phyloP scores from a whole-genome alignment of 2,329 filamentous ascomycete genomes.

The Talaromyces sp. region DNA sequence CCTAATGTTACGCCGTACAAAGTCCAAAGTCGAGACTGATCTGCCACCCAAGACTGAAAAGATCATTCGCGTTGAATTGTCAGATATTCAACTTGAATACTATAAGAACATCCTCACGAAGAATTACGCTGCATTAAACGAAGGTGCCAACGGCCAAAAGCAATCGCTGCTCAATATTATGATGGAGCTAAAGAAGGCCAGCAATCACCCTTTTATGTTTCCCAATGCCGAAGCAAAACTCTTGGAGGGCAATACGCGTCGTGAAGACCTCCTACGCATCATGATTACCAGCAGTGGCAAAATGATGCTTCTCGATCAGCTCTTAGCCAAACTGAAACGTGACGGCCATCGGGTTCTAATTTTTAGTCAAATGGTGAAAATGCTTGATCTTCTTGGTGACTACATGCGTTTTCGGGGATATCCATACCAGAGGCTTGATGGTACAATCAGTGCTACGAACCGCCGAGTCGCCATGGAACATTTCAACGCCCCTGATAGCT shows the following conservation, averaged over 20 bases:
- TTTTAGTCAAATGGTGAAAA: constrained; percentile 99
- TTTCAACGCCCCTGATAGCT: constrained; percentile 93
- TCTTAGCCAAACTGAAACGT: constrained; percentile 87
- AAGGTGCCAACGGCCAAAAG: constrained; percentile 84
- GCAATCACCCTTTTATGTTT: constrained; percentile 98
- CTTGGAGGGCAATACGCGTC: constrained; percentile 69
- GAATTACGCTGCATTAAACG: constrained; percentile 90
- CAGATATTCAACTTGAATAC: constrained; percentile 93
- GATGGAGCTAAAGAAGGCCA: constrained; percentile 99
- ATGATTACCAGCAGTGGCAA: constrained; percentile 97
- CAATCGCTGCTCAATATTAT: constrained; percentile 96
- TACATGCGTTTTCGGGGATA: constrained; percentile 92
- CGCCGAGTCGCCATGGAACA: constrained; percentile 94
- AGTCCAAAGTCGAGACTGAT: constrained; percentile 95
- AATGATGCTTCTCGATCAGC: constrained; percentile 96
- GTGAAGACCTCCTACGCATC: constrained; percentile 86
- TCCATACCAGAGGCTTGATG: constrained; percentile 89
- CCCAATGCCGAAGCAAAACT: constrained; percentile 88
- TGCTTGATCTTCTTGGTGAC: constrained; percentile 92
- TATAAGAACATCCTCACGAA: constrained; percentile 98
- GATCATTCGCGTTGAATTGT: constrained; percentile 95
- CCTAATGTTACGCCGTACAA: constrained; percentile 91
- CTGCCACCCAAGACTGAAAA: constrained; percentile 96
- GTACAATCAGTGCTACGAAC: constrained; percentile 83
- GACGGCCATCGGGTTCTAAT: constrained; percentile 95